phyloP scores from a whole-genome alignment of 305 asterid genomes.

The Fraxinus paxiana region DNA sequence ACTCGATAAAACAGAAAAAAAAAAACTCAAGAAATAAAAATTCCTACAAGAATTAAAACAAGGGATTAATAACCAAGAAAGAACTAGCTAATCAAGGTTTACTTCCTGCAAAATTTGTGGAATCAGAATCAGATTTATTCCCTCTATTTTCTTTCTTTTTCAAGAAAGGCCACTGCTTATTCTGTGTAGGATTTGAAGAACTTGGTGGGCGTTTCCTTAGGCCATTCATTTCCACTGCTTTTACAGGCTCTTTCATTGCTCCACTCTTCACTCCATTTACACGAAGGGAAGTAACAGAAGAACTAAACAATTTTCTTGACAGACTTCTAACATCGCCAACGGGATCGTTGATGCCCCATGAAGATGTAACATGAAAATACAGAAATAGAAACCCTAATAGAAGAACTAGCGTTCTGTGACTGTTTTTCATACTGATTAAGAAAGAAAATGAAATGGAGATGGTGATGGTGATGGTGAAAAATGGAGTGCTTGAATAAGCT shows the following conservation, averaged over 20 bases:
- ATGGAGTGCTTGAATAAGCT: constrained; percentile 11
- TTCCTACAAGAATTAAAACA: not conserved
- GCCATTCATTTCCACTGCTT: constrained; percentile 37
- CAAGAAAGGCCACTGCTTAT: constrained; percentile 26
- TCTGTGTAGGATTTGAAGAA: constrained; percentile 58
- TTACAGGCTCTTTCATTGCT: constrained; percentile 33
- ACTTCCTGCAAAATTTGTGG: constrained; percentile 32
- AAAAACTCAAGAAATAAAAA: not conserved
- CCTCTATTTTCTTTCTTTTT: constrained; percentile 24
- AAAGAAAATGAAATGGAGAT: constrained; percentile 7
- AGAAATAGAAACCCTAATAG: constrained; percentile 28
- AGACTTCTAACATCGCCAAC: not conserved
- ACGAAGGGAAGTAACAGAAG: constrained; percentile 28
- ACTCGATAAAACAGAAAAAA: not conserved
- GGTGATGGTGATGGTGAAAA: not conserved
- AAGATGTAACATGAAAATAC: constrained; percentile 10
- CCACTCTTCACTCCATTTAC: constrained; percentile 29
- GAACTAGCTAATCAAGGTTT: constrained; percentile 6
- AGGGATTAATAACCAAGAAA: not conserved
- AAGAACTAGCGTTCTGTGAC: constrained; percentile 27
- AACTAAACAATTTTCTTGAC: constrained; percentile 40
- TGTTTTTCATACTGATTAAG: constrained; percentile 23
- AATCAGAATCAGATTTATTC: constrained; percentile 25
- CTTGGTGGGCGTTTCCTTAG: constrained; percentile 51
- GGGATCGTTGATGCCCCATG: not conserved